These are phyloP conservation scores for Agastache rugosa DNA, from an alignment of 257 asterid genomes.

Conservation along the genomic window DNA sequence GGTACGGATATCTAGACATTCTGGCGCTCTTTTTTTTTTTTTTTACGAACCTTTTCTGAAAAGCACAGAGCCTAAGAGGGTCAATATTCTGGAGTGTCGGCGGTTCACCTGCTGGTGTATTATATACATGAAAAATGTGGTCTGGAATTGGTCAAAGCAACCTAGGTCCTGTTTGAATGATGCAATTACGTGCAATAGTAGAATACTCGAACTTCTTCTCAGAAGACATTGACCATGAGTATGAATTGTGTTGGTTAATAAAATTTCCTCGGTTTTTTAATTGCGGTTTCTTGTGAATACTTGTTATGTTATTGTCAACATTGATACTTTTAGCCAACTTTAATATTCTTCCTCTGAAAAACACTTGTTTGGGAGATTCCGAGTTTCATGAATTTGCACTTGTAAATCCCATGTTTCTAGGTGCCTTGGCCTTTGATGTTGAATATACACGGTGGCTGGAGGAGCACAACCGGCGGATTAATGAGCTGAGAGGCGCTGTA, in stretches of 20 bases:
- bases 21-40: conserved; percentile 15
- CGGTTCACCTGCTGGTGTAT: neutral
- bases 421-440: conserved; percentile 88
- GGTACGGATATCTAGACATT: conserved; percentile 52
- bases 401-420: conserved; percentile 42
- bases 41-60: conserved; percentile 5
- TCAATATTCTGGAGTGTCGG: neutral
- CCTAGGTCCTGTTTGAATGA: neutral
- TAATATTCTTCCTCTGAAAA: neutral
- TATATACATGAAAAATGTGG: conserved; percentile 5
- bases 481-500: conserved; percentile 89
- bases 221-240: neutral
- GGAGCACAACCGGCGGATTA: conserved; percentile 75
- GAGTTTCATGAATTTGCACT: conserved; percentile 3
- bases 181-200: neutral
- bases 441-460: conserved; percentile 90
- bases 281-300: neutral
- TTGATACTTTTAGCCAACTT: neutral
- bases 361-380: neutral
- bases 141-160: conserved; percentile 1
- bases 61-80: neutral
- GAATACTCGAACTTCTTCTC: neutral
- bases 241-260: neutral
- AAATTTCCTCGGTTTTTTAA: neutral
- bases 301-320: neutral